Percentiles rank a stretch among this genome's conserved stretches.
These are phyloP conservation scores for Lepidium didymum DNA, from an alignment of 345 rosid genomes.

Conservation along the genomic window DNA sequence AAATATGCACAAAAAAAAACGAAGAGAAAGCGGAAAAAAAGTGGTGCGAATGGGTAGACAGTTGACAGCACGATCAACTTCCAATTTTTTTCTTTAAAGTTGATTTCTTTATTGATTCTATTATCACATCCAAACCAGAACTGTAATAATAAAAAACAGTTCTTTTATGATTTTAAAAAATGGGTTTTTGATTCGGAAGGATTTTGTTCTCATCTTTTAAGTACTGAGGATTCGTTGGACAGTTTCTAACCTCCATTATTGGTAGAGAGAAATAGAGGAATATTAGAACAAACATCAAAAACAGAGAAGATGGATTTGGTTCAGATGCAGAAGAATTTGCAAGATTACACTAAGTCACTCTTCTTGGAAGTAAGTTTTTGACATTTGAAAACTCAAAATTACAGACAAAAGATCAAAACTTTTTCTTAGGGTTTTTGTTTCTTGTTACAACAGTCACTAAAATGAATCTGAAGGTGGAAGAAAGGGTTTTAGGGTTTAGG, in stretches of 20 bases:
- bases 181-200: conserved; percentile 1
- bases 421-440: not conserved
- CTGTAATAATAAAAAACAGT: not conserved
- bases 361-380: conserved; percentile 52
- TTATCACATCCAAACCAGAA: conserved; percentile 12
- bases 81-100: conserved; percentile 2
- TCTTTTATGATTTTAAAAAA: not conserved
- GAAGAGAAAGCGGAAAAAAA: conserved; percentile 8
- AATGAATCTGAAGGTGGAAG: not conserved
- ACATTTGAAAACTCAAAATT: not conserved
- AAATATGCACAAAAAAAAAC: conserved; percentile 1
- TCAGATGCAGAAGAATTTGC: conserved; percentile 78
- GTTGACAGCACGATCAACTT: conserved; percentile 24
- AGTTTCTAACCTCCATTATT: conserved; percentile 21
- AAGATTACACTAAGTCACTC: conserved; percentile 68
- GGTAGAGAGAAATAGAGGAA: conserved; percentile 15
- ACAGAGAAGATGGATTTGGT: conserved; percentile 50
- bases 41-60: conserved; percentile 19
- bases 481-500: too few relatives aligned
- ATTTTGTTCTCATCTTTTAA: conserved; percentile 18
- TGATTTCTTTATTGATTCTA: conserved; percentile 16
- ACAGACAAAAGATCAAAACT: not conserved
- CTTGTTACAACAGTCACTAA: not conserved
- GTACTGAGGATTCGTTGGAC: conserved; percentile 15
- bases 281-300: not conserved